phyloP scores from a whole-genome alignment of 129 eudicot species.

The Apium graveolens region DNA sequence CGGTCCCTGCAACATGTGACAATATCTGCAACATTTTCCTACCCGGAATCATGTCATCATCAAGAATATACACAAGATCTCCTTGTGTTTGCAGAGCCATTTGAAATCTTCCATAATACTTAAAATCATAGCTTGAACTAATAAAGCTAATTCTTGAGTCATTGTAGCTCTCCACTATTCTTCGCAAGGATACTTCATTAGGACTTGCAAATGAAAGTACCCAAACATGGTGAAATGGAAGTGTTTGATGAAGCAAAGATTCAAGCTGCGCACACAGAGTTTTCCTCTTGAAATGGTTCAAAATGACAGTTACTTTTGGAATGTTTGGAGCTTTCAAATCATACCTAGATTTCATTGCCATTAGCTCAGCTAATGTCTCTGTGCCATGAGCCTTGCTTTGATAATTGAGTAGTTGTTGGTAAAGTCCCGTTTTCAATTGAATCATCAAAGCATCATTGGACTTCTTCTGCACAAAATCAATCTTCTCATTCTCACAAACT shows the following conservation, averaged over 20 bases:
- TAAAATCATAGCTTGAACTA: conserved; percentile 79
- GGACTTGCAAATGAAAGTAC: conserved; percentile 92
- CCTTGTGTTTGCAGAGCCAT: conserved; percentile 90
- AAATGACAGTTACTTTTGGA: conserved; percentile 75
- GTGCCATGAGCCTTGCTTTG: conserved; percentile 44
- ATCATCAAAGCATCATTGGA: conserved; percentile 75
- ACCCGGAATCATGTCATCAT: conserved; percentile 97
- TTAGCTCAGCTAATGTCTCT: conserved; percentile 57
- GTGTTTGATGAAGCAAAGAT: conserved; percentile 73
- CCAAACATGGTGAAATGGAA: conserved; percentile 95
- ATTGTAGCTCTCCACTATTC: conserved; percentile 77
- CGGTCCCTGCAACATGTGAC: conserved; percentile 90
- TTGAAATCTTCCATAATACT: conserved; percentile 91
- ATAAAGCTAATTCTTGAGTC: conserved; percentile 75
- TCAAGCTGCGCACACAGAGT: conserved; percentile 88
- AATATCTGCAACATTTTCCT: conserved; percentile 72
- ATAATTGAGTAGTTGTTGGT: conserved; percentile 50
- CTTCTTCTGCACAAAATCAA: conserved; percentile 89
- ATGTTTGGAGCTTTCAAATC: conserved; percentile 36
- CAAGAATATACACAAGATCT: conserved; percentile 78
- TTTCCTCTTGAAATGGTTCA: conserved; percentile 87
- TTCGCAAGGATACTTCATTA: conserved; percentile 44
- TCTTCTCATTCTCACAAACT: conserved; percentile 81
- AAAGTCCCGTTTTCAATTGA: conserved; percentile 69
- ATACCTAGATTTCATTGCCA: conserved; percentile 87